Percentiles rank a stretch among this genome's conserved stretches.
These are phyloP conservation scores for Alternaria sp. DNA, from an alignment of 2,329 filamentous ascomycete genomes.

Conservation along the genomic window DNA sequence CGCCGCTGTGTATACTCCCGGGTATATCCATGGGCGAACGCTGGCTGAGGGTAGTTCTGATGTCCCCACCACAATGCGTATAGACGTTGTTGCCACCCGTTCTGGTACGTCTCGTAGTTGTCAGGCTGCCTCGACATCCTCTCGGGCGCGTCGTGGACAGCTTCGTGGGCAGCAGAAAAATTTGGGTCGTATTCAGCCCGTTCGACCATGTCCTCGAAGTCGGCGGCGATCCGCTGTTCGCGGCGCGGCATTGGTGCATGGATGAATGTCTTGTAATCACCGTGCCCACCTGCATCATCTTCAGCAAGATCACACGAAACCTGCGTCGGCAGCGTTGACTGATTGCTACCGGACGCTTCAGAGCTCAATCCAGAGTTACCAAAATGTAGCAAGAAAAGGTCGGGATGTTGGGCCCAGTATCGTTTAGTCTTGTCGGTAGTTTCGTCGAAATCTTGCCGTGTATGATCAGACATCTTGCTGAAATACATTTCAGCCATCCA, in stretches of 20 bases:
- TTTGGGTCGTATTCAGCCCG: neutral
- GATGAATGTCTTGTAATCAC: neutral
- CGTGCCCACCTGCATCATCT: neutral
- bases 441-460: too few relatives aligned
- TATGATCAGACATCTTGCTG: neutral
- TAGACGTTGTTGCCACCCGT: neutral
- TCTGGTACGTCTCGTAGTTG: neutral
- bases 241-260: neutral
- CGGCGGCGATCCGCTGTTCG: neutral
- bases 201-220: neutral
- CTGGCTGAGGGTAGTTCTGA: neutral
- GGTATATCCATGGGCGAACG: neutral
- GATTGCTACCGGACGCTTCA: too few relatives aligned
- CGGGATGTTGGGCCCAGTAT: neutral
- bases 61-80: neutral
- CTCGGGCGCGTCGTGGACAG: accelerated
- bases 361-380: neutral
- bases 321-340: neutral
- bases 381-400: neutral
- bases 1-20: neutral
- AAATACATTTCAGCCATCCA: neutral
- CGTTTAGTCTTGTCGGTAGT: neutral
- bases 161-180: accelerated
- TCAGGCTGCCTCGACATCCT: accelerated
- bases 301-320: neutral